Evolutionary conservation across 768 basidiomycete species (phyloP).

Genomic region (Xerocomellus amylosporus): DNA sequence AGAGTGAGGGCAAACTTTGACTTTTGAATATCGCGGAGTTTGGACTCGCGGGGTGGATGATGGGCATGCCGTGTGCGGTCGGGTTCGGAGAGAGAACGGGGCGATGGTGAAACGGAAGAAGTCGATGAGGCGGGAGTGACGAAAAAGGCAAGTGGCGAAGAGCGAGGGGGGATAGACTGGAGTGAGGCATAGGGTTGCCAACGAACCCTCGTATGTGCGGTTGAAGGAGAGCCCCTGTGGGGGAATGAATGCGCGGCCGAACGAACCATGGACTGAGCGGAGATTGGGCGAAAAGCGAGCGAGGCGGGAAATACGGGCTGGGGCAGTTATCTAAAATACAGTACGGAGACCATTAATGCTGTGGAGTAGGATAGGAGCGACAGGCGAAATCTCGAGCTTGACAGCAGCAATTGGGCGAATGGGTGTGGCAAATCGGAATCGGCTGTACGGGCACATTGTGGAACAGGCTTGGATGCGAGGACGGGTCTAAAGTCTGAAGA

Average conservation of each 20-base stretch:
- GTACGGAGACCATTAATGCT: conserved; percentile 35
- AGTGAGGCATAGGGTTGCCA: conserved; percentile 75
- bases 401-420: conserved; percentile 16
- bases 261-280: conserved; percentile 30
- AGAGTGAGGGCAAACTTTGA: conserved; percentile 62
- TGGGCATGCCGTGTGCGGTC: conserved; percentile 29
- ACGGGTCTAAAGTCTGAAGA: conserved; percentile 36
- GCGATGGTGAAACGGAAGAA: conserved; percentile 44
- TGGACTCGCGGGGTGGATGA: conserved; percentile 35
- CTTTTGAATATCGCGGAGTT: conserved; percentile 50
- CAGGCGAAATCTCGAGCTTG: conserved; percentile 13
- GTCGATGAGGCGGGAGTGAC: conserved; percentile 59
- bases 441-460: conserved; percentile 41
- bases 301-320: conserved; percentile 10
- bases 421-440: conserved; percentile 25
- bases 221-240: conserved; percentile 65
- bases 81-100: conserved; percentile 37
- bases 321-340: conserved; percentile 35
- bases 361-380: conserved; percentile 17
- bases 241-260: conserved; percentile 51
- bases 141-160: conserved; percentile 42
- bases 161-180: conserved; percentile 35
- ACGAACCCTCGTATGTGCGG: conserved; percentile 64
- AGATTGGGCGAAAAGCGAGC: not conserved
- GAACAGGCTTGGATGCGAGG: conserved; percentile 23